Evolutionary conservation across 306 rosid genomes (phyloP).

Genomic region (Crataegus laevigata): DNA sequence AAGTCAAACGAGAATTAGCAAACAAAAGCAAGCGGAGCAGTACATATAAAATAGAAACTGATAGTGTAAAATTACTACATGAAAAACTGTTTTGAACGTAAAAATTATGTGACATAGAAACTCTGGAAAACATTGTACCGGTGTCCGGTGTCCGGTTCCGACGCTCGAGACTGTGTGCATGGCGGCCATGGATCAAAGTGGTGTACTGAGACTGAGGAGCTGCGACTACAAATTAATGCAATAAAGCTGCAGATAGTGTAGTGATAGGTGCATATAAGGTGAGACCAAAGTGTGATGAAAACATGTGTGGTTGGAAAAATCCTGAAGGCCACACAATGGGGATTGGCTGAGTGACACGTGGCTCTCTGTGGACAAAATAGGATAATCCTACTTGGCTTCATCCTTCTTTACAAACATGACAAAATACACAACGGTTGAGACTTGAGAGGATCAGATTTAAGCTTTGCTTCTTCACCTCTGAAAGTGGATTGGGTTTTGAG

Average conservation of each 20-base stretch:
- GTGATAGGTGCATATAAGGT: background rate
- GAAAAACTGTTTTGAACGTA: no score
- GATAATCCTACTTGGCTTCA: background rate
- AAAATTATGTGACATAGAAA: background rate
- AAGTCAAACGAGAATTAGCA: no score
- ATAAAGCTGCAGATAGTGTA: background rate
- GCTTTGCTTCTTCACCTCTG: background rate
- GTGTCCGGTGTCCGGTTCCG: conserved; percentile 21
- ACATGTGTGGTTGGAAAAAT: conserved; percentile 1
- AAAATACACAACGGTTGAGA: background rate
- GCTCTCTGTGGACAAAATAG: conserved; percentile 6
- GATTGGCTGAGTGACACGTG: conserved; percentile 29
- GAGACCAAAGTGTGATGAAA: background rate
- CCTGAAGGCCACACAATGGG: conserved; percentile 17
- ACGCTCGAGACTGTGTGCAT: conserved; percentile 19
- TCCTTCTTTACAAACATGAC: background rate
- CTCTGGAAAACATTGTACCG: conserved; percentile 6
- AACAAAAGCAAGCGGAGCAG: background rate
- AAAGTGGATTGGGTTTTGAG: background rate
- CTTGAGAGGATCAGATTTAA: background rate
- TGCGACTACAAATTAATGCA: background rate
- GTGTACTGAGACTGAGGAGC: background rate
- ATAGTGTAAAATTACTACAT: background rate
- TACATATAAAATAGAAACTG: background rate
- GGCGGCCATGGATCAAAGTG: conserved; percentile 26